phyloP scores from a whole-genome alignment of 116 monocot genomes.

The Posidonia oceanica region DNA sequence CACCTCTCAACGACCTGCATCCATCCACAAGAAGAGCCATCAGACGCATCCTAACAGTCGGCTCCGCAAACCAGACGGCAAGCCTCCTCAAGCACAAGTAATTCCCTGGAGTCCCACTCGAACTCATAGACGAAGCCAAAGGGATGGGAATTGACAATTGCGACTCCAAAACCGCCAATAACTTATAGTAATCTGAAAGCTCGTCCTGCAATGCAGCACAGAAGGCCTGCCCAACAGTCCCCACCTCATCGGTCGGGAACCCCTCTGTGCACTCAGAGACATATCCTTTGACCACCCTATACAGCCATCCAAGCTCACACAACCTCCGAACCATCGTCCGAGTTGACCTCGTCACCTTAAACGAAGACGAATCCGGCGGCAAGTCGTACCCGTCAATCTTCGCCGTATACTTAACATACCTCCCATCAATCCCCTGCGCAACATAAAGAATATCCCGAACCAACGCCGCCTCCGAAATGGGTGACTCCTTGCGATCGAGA shows the following conservation, averaged over 20 bases:
- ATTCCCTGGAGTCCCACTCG: slow-evolving; percentile 18
- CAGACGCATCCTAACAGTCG: slow-evolving; percentile 76
- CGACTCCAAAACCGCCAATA: slow-evolving; percentile 74
- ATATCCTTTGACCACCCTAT: slow-evolving; percentile 52
- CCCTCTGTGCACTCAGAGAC: slow-evolving; percentile 31
- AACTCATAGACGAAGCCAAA: slow-evolving; percentile 21
- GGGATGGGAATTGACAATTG: slow-evolving; percentile 69
- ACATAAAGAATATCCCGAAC: slow-evolving; percentile 74
- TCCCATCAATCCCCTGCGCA: slow-evolving; percentile 85
- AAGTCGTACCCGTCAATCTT: slow-evolving; percentile 55
- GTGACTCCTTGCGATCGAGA: slow-evolving; percentile 48
- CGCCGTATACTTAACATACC: slow-evolving; percentile 41
- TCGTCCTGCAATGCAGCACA: slow-evolving; percentile 82
- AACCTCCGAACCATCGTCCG: slow-evolving; percentile 52
- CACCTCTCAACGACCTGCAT: slow-evolving; percentile 58
- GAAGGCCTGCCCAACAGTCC: slow-evolving; percentile 84
- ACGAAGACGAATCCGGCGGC: slow-evolving; percentile 22
- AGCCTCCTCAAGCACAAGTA: slow-evolving; percentile 79
- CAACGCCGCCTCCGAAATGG: slow-evolving; percentile 56
- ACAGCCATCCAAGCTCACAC: slow-evolving; percentile 92
- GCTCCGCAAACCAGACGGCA: slow-evolving; percentile 88
- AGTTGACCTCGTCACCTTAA: slow-evolving; percentile 46
- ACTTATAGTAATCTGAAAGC: slow-evolving; percentile 78
- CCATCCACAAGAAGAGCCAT: slow-evolving; percentile 88
- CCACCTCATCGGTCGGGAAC: slow-evolving; percentile 38